Base-by-base conservation (phyloP, 2,329 filamentous ascomycete genomes). In the Ceratocystis alfenasii region DNA sequence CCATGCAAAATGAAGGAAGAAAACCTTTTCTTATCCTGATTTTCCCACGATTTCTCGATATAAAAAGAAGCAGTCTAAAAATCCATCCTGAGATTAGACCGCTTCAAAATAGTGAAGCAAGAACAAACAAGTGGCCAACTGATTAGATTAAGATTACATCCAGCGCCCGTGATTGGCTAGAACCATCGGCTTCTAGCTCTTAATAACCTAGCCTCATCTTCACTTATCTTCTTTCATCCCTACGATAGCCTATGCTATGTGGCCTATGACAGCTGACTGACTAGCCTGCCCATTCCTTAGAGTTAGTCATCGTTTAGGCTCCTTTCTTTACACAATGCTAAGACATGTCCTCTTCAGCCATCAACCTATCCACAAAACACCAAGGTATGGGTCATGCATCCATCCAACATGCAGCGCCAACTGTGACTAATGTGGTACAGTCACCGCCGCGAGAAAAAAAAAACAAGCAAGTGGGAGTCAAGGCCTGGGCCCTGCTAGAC, bases 341-440 rank as follows among this genome's bases (percentile, higher is more conserved):
- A 41, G 4, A 15, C 36, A 41, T 41, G 12, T 15, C 36, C 3
- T 41, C 36, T 10, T 12, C 33, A 36, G 3, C 10, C 33, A 36
- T 36, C 33, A 36, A 12, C 33, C 12, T 41, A 41, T 41, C 36
- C 36, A 41, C 36, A 15, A 41, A 15, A 41, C 10, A 55, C 45
- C 25, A 48, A 15, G 7, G 17, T 20, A 55, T 50, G 33, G 17
- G 46, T 41, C 62, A 33, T 15, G 10, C 20, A 25, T 44, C 20
- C 17, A 41, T 28, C 48, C 48, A 5, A 8, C 8, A 63, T 25
- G 45, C 28, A 17, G 28, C 17, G 36, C 28, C 5, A 15, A 17
- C 1, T 65, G 63, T 65, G 63, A 65, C 63, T 65, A 65, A 65
- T 65, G 22, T 17, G 53, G 36, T 65, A 61, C 53, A 65, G 63